These are phyloP conservation scores for Sarocladium brachiariae DNA, from an alignment of 2,329 filamentous ascomycete species.

Conservation along the genomic window DNA sequence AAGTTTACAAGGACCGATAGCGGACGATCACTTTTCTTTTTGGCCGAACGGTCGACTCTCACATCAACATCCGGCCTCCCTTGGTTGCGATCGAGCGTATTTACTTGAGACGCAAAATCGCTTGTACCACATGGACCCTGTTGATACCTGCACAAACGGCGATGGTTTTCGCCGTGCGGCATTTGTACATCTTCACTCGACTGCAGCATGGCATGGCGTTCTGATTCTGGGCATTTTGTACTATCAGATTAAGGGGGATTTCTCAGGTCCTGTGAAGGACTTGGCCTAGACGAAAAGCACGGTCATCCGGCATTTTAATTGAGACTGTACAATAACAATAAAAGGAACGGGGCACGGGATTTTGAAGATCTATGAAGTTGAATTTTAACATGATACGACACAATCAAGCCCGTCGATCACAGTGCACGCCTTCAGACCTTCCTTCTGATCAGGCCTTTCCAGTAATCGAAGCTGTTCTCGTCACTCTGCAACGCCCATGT, in stretches of 20 bases:
- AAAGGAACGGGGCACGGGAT: too few species aligned
- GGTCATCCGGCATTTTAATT: slow-evolving; percentile 5
- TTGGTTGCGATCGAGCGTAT: too few species aligned
- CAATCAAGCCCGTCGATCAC: background rate
- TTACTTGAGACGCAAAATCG: too few species aligned
- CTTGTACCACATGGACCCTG: too few species aligned
- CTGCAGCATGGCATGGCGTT: slow-evolving; percentile 48
- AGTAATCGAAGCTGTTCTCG: slow-evolving; percentile 98
- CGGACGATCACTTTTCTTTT: background rate
- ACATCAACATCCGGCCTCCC: background rate
- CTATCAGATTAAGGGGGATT: slow-evolving; percentile 16
- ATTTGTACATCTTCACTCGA: slow-evolving; percentile 46
- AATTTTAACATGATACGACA: background rate
- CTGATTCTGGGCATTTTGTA: slow-evolving; percentile 13
- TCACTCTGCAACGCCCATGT: slow-evolving; percentile 86
- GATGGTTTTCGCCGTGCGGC: slow-evolving; percentile 4
- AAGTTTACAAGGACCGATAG: slow-evolving; percentile 83
- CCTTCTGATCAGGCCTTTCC: slow-evolving; percentile 75
- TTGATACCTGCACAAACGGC: slow-evolving; percentile 7
- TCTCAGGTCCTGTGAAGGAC: slow-evolving; percentile 20
- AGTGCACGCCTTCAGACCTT: slow-evolving; percentile 45
- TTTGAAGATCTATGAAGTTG: too few species aligned
- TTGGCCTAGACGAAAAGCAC: slow-evolving; percentile 24
- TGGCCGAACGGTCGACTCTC: background rate
- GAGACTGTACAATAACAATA: background rate